phyloP scores from a whole-genome alignment of 2,329 filamentous ascomycete genomes.

The Pseudopithomyces chartarum region DNA sequence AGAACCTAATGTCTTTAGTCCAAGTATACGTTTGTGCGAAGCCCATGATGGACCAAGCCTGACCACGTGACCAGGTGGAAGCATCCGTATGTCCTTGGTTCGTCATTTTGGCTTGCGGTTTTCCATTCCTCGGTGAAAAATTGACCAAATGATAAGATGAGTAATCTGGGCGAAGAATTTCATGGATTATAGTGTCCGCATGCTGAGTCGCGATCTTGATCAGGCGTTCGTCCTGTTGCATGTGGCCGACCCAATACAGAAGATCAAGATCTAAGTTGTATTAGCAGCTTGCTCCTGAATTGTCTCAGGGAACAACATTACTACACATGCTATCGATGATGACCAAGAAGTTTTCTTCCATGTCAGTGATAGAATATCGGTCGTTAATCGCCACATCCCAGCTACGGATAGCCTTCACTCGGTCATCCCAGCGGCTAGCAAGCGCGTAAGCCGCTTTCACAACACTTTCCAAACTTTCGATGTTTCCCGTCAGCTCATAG shows the following conservation, averaged over 20 bases:
- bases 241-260: slow-evolving; percentile 44
- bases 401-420: slow-evolving; percentile 53
- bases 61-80: slow-evolving; percentile 55
- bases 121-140: slow-evolving; percentile 51
- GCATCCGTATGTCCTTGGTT: slow-evolving; percentile 54
- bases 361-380: slow-evolving; percentile 43
- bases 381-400: slow-evolving; percentile 53
- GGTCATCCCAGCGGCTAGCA: slow-evolving; percentile 49
- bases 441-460: slow-evolving; percentile 52
- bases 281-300: neutral
- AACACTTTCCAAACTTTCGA: slow-evolving; percentile 47
- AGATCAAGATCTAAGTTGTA: slow-evolving; percentile 42
- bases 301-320: slow-evolving; percentile 11
- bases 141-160: slow-evolving; percentile 53
- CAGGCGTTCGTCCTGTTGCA: slow-evolving; percentile 32
- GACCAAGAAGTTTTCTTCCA: slow-evolving; percentile 45
- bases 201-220: slow-evolving; percentile 47
- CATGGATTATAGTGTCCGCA: slow-evolving; percentile 42
- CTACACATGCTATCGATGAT: slow-evolving; percentile 53
- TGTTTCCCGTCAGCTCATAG: slow-evolving; percentile 53
- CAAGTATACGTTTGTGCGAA: slow-evolving; percentile 56
- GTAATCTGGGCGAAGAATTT: slow-evolving; percentile 42
- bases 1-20: slow-evolving; percentile 51
- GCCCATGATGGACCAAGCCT: slow-evolving; percentile 56
- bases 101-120: slow-evolving; percentile 53